Evolutionary conservation across 305 asterid species (phyloP).

Genomic region (Fraxinus platypoda): DNA sequence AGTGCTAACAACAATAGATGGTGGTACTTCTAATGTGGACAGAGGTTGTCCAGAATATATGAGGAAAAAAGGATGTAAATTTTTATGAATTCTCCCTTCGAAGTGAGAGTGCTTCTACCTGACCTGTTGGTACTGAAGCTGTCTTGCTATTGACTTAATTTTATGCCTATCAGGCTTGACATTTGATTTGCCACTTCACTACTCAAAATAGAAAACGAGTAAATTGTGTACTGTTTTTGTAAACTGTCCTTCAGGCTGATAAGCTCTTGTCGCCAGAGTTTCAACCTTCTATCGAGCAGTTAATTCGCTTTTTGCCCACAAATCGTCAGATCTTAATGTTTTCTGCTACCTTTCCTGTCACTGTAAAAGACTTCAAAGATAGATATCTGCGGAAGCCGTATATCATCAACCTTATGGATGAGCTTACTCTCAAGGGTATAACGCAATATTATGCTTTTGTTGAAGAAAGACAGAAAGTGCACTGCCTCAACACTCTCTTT

Average conservation of each 20-base stretch:
- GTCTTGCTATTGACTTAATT: not conserved
- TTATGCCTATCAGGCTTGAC: not conserved
- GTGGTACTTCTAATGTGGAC: not conserved
- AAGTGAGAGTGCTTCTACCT: not conserved
- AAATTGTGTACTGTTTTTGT: not conserved
- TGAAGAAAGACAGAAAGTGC: constrained; percentile 66
- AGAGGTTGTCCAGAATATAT: not conserved
- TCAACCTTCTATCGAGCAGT: constrained; percentile 57
- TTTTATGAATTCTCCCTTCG: not conserved
- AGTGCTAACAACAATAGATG: not conserved
- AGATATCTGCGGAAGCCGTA: constrained; percentile 49
- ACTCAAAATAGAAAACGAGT: not conserved
- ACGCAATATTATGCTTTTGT: constrained; percentile 64
- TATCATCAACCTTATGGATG: constrained; percentile 58
- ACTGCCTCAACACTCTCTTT: constrained; percentile 64
- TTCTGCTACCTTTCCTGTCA: constrained; percentile 64
- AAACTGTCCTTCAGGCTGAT: constrained; percentile 42
- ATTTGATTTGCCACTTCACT: not conserved
- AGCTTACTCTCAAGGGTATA: constrained; percentile 62
- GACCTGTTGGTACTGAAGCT: not conserved
- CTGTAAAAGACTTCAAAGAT: constrained; percentile 55
- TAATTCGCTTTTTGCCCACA: constrained; percentile 47
- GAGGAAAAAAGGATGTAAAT: not conserved
- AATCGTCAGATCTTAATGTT: constrained; percentile 51
- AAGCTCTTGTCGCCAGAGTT: constrained; percentile 62